phyloP scores from a whole-genome alignment of 2,329 filamentous ascomycete genomes.

The Coniochaeta pulveracea region DNA sequence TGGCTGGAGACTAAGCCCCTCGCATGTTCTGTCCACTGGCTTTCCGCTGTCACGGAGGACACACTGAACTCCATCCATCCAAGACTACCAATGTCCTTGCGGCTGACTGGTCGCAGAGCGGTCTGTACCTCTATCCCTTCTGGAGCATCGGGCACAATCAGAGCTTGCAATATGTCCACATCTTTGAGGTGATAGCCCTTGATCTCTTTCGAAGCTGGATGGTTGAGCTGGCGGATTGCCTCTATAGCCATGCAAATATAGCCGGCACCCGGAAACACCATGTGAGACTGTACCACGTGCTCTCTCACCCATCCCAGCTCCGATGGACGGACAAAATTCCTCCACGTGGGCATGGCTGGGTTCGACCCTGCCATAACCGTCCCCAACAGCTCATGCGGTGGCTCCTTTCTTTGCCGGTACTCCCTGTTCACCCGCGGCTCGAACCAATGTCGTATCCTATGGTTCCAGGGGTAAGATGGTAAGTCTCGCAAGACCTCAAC shows the following conservation, averaged over 20 bases:
- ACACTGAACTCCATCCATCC: too few relatives aligned
- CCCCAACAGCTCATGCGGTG: constrained; percentile 14
- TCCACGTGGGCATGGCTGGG: constrained; percentile 9
- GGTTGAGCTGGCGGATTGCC: constrained; percentile 15
- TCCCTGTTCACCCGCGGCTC: constrained; percentile 7
- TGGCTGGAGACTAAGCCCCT: too few relatives aligned
- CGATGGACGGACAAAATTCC: constrained; percentile 10
- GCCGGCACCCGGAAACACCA: constrained; percentile 32
- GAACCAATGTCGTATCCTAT: constrained; percentile 18
- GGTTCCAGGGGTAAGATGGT: constrained; percentile 27
- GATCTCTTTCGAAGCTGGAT: too few relatives aligned
- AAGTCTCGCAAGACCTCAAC: constrained; percentile 9
- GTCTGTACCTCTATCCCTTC: constrained; percentile 14
- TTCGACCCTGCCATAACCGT: constrained; percentile 1
- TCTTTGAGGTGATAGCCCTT: constrained; percentile 21
- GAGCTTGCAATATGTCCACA: constrained; percentile 12
- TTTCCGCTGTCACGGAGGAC: too few relatives aligned
- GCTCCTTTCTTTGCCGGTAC: constrained; percentile 2
- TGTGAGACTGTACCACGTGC: constrained; percentile 34
- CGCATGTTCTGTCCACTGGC: too few relatives aligned
- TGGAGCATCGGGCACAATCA: constrained; percentile 11
- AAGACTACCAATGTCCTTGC: too few relatives aligned
- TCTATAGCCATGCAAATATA: constrained; percentile 24
- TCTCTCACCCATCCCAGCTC: constrained; percentile 30
- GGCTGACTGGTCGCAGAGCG: too few relatives aligned